A percentile compares a stretch with the other conserved stretches of the same genome.
Conservation (phyloP, 805 yeast species). For the Candida germanica region DNA sequence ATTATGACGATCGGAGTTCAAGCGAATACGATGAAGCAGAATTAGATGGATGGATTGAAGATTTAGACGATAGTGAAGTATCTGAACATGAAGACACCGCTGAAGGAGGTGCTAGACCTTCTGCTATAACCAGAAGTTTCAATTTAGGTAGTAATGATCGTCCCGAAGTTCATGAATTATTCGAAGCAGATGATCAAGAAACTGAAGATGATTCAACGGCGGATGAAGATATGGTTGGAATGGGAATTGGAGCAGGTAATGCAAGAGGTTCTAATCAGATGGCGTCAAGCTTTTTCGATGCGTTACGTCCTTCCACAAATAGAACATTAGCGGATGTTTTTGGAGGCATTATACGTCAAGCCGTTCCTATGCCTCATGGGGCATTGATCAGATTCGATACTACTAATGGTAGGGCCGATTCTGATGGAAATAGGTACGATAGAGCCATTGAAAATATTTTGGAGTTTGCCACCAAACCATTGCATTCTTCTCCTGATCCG, state of each 20-base stretch:
- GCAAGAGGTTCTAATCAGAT: constrained; percentile 21
- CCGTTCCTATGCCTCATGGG: constrained; percentile 15
- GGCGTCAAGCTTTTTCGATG: constrained; percentile 24
- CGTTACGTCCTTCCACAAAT: constrained; percentile 21
- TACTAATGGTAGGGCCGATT: constrained; percentile 14
- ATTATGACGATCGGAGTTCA: constrained; percentile 21
- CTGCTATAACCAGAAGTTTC: not conserved
- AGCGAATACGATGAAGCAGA: constrained; percentile 37
- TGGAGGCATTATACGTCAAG: constrained; percentile 17
- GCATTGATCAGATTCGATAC: constrained; percentile 11
- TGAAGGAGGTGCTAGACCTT: not conserved
- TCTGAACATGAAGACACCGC: constrained; percentile 14
- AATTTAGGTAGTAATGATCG: not conserved
- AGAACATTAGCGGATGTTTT: constrained; percentile 15
- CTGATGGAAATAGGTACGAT: constrained; percentile 18
- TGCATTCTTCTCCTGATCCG: constrained; percentile 13
- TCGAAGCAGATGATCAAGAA: constrained; percentile 3
- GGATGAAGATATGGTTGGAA: constrained; percentile 22
- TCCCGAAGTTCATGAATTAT: not conserved
- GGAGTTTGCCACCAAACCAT: constrained; percentile 11
- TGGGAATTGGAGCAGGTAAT: not conserved
- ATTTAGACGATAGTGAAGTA: constrained; percentile 24
- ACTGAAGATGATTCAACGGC: constrained; percentile 8
- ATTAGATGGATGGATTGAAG: constrained; percentile 41
- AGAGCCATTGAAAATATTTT: constrained; percentile 22